Conservation (phyloP, 495 filamentous ascomycete species). For the Penicillium alfredii region DNA sequence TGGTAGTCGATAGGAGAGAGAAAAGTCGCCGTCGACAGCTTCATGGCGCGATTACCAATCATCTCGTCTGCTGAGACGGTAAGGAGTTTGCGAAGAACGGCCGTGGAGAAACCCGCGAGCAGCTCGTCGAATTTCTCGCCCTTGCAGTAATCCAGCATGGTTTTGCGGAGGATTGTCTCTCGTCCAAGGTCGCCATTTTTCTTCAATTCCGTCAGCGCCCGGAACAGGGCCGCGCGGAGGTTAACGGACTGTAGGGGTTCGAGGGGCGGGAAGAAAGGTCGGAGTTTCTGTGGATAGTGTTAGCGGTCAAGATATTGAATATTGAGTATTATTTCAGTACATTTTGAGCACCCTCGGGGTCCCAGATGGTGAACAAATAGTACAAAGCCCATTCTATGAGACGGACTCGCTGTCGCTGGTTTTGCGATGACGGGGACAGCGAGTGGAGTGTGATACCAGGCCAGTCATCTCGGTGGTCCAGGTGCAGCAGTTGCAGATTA, state of each 20-base stretch:
- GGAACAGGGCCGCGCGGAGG: conserved; percentile 76
- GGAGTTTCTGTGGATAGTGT: conserved; percentile 73
- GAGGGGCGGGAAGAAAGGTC: conserved; percentile 80
- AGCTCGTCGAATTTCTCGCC: conserved; percentile 77
- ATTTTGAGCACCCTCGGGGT: conserved; percentile 63
- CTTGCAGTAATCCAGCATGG: conserved; percentile 88
- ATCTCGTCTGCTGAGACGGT: conserved; percentile 33
- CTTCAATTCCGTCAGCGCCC: conserved; percentile 71
- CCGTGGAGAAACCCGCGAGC: conserved; percentile 69
- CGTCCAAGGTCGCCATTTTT: conserved; percentile 76
- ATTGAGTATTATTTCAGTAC: conserved; percentile 41
- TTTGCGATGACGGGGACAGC: conserved; percentile 62
- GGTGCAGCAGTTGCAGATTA: conserved; percentile 71
- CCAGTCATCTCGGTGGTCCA: conserved; percentile 72
- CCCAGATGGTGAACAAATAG: conserved; percentile 75
- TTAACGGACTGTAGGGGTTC: conserved; percentile 85
- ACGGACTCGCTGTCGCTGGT: conserved; percentile 71
- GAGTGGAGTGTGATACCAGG: conserved; percentile 59
- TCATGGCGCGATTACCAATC: conserved; percentile 43
- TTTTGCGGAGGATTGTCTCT: conserved; percentile 73
- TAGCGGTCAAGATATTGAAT: conserved; percentile 2
- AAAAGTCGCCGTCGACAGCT: conserved; percentile 54
- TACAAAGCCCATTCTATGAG: conserved; percentile 81
- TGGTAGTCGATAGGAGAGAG: conserved; percentile 55
- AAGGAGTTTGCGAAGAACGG: conserved; percentile 66